A percentile compares a stretch with the other conserved stretches of the same genome.
These are phyloP conservation scores for Microcyclospora pomicola DNA, from an alignment of 2,329 filamentous ascomycete genomes.

Conservation along the genomic window DNA sequence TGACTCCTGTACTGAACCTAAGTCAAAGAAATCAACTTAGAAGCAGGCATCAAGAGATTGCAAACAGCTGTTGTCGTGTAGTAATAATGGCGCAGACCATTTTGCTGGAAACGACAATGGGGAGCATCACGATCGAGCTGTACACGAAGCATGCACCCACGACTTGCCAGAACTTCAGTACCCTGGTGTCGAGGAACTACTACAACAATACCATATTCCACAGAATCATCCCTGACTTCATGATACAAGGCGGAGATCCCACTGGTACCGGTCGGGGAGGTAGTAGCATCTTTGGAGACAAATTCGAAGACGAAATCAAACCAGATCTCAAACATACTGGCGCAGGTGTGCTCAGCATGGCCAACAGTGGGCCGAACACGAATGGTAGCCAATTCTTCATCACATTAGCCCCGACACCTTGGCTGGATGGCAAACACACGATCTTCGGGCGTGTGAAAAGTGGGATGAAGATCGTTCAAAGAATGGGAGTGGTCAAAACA, in stretches of 20 bases:
- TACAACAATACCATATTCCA: slow-evolving; percentile 81
- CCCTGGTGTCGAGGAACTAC: slow-evolving; percentile 69
- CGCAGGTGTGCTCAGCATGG: slow-evolving; percentile 90
- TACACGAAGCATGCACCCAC: slow-evolving; percentile 77
- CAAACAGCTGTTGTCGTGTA: too few relatives aligned
- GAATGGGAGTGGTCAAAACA: slow-evolving; percentile 80
- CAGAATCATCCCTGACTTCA: slow-evolving; percentile 88
- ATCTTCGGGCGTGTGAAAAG: slow-evolving; percentile 85
- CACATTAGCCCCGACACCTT: slow-evolving; percentile 84
- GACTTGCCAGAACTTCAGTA: slow-evolving; percentile 51
- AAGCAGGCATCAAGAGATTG: too few relatives aligned
- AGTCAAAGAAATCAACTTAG: too few relatives aligned
- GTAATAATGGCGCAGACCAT: slow-evolving; percentile 59
- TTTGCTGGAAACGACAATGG: slow-evolving; percentile 74
- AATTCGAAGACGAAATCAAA: slow-evolving; percentile 85
- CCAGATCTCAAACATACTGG: slow-evolving; percentile 74
- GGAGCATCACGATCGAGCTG: slow-evolving; percentile 73
- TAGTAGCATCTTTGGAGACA: slow-evolving; percentile 77
- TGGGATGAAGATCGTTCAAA: slow-evolving; percentile 70
- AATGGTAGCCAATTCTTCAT: slow-evolving; percentile 96
- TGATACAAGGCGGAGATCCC: slow-evolving; percentile 76
- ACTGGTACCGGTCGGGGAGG: slow-evolving; percentile 88
- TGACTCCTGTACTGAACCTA: too few relatives aligned
- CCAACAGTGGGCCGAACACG: slow-evolving; percentile 82
- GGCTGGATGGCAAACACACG: slow-evolving; percentile 93